Evolutionary conservation across 257 asterid genomes (phyloP).

Genomic region (Solanum bulbocastanum): DNA sequence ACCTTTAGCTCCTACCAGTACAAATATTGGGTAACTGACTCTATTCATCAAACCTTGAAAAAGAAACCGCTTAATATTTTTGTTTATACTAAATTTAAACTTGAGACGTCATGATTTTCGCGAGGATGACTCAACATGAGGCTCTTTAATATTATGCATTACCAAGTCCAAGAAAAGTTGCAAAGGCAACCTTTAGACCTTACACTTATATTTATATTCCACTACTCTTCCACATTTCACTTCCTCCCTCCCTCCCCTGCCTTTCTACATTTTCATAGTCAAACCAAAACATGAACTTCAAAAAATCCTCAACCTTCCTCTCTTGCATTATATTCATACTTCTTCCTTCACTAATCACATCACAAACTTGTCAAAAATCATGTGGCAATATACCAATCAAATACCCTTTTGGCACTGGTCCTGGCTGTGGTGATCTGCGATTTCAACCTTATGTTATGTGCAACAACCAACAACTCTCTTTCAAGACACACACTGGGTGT

Average conservation of each 20-base stretch:
- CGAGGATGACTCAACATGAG: not conserved
- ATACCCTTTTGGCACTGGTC: conserved; percentile 70
- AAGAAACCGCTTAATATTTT: no score
- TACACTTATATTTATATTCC: not conserved
- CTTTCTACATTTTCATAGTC: not conserved
- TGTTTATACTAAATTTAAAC: not conserved
- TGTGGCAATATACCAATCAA: conserved; percentile 56
- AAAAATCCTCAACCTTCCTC: not conserved
- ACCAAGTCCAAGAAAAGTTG: not conserved
- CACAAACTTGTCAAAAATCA: conserved; percentile 52
- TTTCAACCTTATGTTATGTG: conserved; percentile 58
- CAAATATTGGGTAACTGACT: not conserved
- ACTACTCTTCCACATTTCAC: not conserved
- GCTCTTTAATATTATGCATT: not conserved
- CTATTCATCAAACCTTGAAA: no score
- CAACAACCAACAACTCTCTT: conserved; percentile 40
- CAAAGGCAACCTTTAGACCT: not conserved
- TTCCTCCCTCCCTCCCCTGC: not conserved
- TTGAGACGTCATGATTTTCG: not conserved
- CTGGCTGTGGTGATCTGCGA: conserved; percentile 74
- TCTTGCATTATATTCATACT: not conserved
- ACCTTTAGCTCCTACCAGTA: not conserved
- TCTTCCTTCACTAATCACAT: conserved; percentile 23
- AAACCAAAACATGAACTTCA: not conserved
- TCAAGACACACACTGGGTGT: conserved; percentile 60